These are phyloP conservation scores for Ogataea pini DNA, from an alignment of 805 yeast genomes.

Conservation along the genomic window DNA sequence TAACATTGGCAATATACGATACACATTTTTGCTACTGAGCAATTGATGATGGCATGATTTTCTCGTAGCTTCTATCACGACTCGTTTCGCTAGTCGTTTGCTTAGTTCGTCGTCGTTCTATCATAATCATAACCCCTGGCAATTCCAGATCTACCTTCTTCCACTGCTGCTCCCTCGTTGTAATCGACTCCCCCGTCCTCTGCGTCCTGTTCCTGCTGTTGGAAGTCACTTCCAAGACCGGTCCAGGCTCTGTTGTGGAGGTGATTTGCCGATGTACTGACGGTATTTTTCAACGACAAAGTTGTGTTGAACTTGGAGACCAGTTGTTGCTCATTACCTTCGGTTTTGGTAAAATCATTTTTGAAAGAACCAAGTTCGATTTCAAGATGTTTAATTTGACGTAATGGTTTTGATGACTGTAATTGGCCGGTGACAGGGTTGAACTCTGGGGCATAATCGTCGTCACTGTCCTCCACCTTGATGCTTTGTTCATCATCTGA, in stretches of 20 bases:
- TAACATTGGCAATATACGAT: constrained; percentile 8
- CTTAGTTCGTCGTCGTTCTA: constrained; percentile 16
- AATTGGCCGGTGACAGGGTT: constrained; percentile 85
- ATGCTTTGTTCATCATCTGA: constrained; percentile 32
- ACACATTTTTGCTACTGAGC: not conserved
- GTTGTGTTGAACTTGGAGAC: constrained; percentile 58
- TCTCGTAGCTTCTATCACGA: too few relatives aligned
- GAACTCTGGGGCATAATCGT: constrained; percentile 76
- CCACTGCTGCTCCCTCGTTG: constrained; percentile 74
- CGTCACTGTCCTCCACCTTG: constrained; percentile 21
- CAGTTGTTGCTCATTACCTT: constrained; percentile 37
- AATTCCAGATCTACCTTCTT: constrained; percentile 82
- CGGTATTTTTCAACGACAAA: constrained; percentile 70
- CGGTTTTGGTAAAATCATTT: constrained; percentile 21
- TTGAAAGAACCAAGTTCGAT: constrained; percentile 45
- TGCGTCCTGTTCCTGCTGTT: constrained; percentile 23
- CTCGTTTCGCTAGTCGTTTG: too few relatives aligned
- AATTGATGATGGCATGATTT: too few relatives aligned
- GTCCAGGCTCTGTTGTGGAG: constrained; percentile 78
- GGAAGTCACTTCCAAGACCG: constrained; percentile 87
- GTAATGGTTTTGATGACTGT: constrained; percentile 71
- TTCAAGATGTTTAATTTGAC: constrained; percentile 64
- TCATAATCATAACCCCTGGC: constrained; percentile 80
- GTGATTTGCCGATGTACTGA: constrained; percentile 82
- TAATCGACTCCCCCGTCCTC: constrained; percentile 41